Base-by-base conservation (phyloP, 176 grass and related monocot species). In the Raddia guianensis region DNA sequence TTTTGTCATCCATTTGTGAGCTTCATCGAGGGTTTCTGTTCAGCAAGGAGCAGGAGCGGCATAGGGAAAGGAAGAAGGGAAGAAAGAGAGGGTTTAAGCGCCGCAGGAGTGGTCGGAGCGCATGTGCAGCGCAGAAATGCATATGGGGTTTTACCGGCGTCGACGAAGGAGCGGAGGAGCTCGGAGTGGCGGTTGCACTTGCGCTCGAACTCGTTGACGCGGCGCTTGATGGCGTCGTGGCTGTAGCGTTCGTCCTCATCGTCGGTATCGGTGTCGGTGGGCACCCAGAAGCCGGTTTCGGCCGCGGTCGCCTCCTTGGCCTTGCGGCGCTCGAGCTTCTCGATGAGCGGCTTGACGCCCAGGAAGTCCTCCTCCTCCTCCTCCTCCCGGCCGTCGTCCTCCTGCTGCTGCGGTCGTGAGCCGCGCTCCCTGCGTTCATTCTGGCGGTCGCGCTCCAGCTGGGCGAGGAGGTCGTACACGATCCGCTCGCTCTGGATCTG, bases 221-320 rank as follows among this genome's bases (percentile, higher is more conserved):
- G 92, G 34, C 49, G 89, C 74, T 86, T 57, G 59, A 93, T 74
- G 49, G 86, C 87, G 56, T 83, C 78, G 4, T 70, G 55, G 35
- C 74, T 79, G 87, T 84, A 98, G 53, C 95, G 87, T 66, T 98
- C 92, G 86, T 95, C 95, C 21, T 98, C 92, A 21, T 91, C 90
- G 20, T 95, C 95, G 69, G 81, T 91, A 60, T 95, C 95, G 64
- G 92, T 89, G 84, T 98, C 95, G 5, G 88, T 89, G 58, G 90
- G 90, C 80, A 91, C 90, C 95, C 88, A 89, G 74, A 84, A 91
- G 16, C 12, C 33, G 40, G 83, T 75, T 18, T 92, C 87, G 1
- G 63, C 57, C 5, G 12, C 18, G 12, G 77, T 69, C 1, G 20
- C 5, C 7, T 92, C 82, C 85, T 87, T 92, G 55, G 70, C 76